phyloP scores from a whole-genome alignment of 2,329 filamentous ascomycete genomes.

The Fusarium sp. region DNA sequence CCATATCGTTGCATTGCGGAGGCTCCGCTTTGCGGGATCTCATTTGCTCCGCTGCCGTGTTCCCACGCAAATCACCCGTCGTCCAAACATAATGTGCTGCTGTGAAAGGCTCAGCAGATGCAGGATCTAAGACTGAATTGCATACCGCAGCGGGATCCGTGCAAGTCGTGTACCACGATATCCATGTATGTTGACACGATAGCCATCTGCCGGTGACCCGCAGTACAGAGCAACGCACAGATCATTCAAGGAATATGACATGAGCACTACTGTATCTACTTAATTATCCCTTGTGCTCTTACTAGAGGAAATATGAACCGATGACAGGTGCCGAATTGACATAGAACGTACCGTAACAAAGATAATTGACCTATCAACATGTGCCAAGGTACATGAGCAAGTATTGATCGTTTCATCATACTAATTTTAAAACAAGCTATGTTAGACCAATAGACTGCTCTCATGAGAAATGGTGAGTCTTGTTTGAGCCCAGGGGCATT shows the following conservation, averaged over 20 bases:
- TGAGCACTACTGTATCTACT: not conserved
- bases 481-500: slow-evolving; percentile 11
- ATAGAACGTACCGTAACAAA: not conserved
- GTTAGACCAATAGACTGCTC: slow-evolving; percentile 7
- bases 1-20: too few relatives aligned
- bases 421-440: slow-evolving; percentile 13
- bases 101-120: slow-evolving; percentile 6
- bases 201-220: slow-evolving; percentile 23
- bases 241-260: slow-evolving; percentile 23
- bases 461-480: not conserved
- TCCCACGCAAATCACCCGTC: not conserved
- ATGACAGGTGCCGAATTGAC: slow-evolving; percentile 7
- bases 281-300: too few relatives aligned
- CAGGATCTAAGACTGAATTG: slow-evolving; percentile 4
- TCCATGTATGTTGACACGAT: slow-evolving; percentile 5
- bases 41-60: not conserved
- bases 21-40: not conserved
- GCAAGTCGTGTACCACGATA: slow-evolving; percentile 18
- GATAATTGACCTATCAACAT: slow-evolving; percentile 9
- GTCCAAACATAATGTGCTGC: slow-evolving; percentile 8
- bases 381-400: not conserved
- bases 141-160: slow-evolving; percentile 34
- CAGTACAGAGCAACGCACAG: slow-evolving; percentile 24
- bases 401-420: slow-evolving; percentile 20
- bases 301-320: not conserved